Evolutionary conservation across 192 early-diverging fungal species (phyloP).

Genomic region (Linnemannia hyalina): DNA sequence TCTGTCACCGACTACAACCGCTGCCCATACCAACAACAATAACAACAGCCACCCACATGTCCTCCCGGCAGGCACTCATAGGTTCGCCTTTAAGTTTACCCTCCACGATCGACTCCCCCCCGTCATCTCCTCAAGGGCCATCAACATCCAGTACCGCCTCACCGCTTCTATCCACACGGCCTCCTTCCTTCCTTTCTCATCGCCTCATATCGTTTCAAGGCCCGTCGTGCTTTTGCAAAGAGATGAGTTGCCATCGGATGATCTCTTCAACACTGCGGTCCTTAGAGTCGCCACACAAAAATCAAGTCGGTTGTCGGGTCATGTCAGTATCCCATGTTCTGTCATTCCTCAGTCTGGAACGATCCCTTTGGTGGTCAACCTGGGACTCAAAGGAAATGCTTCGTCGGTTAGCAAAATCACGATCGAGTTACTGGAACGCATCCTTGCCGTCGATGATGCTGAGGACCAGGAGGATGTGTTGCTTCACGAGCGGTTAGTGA

Average conservation of each 20-base stretch:
- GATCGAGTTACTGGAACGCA: conserved; percentile 29
- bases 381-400: conserved; percentile 37
- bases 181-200: conserved; percentile 34
- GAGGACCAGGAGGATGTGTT: background rate
- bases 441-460: conserved; percentile 2
- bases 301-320: conserved; percentile 15
- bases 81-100: conserved; percentile 36
- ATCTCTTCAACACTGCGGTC: conserved; percentile 29
- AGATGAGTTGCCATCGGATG: conserved; percentile 32
- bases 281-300: conserved; percentile 16
- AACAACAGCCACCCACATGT: conserved; percentile 1
- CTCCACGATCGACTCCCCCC: conserved; percentile 19
- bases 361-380: conserved; percentile 35
- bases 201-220: conserved; percentile 6
- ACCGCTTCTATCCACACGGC: conserved; percentile 24
- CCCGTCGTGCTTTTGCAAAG: conserved; percentile 40
- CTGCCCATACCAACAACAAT: background rate
- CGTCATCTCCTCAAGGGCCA: conserved; percentile 26
- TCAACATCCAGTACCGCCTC: conserved; percentile 37
- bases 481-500: conserved; percentile 37
- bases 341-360: conserved; percentile 40
- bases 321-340: conserved; percentile 36
- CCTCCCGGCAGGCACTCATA: conserved; percentile 25
- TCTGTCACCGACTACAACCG: background rate
- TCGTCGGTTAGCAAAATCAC: conserved; percentile 29